phyloP scores from a whole-genome alignment of 2,329 filamentous ascomycete genomes.

The Ilyonectria robusta region DNA sequence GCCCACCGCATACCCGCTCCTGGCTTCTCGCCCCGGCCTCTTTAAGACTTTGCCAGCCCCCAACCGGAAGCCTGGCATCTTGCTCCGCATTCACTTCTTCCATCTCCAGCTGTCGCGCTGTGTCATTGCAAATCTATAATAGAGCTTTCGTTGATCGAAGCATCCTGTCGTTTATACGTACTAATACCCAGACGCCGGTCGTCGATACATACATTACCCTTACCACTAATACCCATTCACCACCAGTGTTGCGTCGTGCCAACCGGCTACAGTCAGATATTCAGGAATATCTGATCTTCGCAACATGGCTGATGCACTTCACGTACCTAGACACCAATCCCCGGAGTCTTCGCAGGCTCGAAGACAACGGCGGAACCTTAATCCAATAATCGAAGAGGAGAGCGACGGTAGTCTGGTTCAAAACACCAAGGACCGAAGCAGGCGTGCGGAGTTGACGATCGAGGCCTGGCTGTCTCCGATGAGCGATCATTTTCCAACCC shows the following conservation, averaged over 20 bases:
- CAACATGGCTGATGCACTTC: conserved; percentile 63
- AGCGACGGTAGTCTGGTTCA: conserved; percentile 55
- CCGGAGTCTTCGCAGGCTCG: conserved; percentile 70
- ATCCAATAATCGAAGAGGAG: conserved; percentile 76
- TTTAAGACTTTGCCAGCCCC: conserved; percentile 49
- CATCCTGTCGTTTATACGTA: conserved; percentile 56
- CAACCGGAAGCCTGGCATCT: conserved; percentile 48
- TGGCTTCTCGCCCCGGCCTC: conserved; percentile 36
- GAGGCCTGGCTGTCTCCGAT: conserved; percentile 71
- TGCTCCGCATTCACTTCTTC: conserved; percentile 54
- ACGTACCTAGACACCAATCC: conserved; percentile 55
- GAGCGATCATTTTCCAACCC: conserved; percentile 79
- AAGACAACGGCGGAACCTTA: conserved; percentile 68
- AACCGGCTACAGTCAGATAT: conserved; percentile 45
- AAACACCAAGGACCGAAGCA: conserved; percentile 40
- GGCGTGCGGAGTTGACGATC: conserved; percentile 61
- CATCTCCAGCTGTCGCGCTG: conserved; percentile 49
- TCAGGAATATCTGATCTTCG: conserved; percentile 52
- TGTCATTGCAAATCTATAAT: conserved; percentile 49
- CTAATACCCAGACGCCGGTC: conserved; percentile 54
- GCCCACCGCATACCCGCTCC: conserved; percentile 47
- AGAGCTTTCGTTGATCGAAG: conserved; percentile 61
- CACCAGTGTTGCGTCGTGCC: conserved; percentile 34
- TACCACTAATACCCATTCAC: conserved; percentile 41
- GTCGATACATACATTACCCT: conserved; percentile 47